phyloP scores from a whole-genome alignment of 164 flowering plant species.

The Umbilicus rupestris region DNA sequence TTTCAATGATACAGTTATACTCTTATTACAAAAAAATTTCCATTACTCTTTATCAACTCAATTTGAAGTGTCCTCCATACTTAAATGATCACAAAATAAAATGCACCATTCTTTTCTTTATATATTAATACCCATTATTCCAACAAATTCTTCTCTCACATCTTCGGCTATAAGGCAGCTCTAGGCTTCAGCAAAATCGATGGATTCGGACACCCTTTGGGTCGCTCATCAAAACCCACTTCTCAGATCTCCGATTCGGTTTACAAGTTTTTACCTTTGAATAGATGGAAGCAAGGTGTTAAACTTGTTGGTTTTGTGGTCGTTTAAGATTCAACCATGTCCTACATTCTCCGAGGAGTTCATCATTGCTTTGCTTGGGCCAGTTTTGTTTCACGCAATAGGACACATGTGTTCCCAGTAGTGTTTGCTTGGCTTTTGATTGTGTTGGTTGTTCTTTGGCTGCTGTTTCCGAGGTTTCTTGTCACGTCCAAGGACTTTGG shows the following conservation, averaged over 20 bases:
- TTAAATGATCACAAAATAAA: too few species aligned
- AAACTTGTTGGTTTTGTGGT: constrained; percentile 65
- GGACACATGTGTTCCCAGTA: constrained; percentile 82
- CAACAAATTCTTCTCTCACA: too few species aligned
- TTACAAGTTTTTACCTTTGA: constrained; percentile 10
- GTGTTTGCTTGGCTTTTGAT: constrained; percentile 80
- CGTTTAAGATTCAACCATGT: constrained; percentile 54
- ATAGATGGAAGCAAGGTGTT: constrained; percentile 31
- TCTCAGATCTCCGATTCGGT: constrained; percentile 21
- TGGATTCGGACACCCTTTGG: constrained; percentile 13
- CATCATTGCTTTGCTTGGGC: constrained; percentile 70
- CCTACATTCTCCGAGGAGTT: constrained; percentile 66
- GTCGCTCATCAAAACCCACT: constrained; percentile 14
- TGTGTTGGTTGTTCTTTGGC: constrained; percentile 80
- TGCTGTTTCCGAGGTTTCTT: constrained; percentile 77
- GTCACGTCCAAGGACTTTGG: constrained; percentile 66
- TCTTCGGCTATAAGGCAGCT: too few species aligned
- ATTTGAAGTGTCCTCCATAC: too few species aligned
- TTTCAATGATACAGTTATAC: too few species aligned
- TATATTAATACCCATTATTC: too few species aligned
- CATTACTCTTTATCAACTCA: too few species aligned
- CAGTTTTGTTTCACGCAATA: constrained; percentile 77
- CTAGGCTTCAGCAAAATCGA: constrained; percentile 5
- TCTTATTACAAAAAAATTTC: too few species aligned
- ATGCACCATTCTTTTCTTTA: too few species aligned